Evolutionary conservation across 2,329 filamentous ascomycete genomes (phyloP).

Genomic region (Malbranchea cinnamomea): DNA sequence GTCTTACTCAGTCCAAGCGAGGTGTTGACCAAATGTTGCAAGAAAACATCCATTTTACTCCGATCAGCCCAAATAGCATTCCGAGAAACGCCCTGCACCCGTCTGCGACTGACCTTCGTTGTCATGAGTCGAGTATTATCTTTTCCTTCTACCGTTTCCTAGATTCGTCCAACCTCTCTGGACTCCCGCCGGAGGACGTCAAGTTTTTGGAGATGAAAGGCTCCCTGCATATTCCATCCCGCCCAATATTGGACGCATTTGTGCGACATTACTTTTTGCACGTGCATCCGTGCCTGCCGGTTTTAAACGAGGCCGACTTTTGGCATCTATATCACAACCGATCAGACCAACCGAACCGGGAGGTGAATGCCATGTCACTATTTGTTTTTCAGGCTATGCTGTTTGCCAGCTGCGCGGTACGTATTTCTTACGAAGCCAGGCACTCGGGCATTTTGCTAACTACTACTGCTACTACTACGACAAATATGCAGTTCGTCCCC

Average conservation of each 20-base stretch:
- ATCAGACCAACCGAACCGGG: constrained; percentile 2
- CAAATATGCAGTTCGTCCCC: constrained; percentile 30
- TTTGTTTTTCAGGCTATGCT: constrained; percentile 20
- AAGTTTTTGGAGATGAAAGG: constrained; percentile 34
- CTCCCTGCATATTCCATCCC: constrained; percentile 31
- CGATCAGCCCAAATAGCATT: no score
- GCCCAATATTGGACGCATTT: constrained; percentile 32
- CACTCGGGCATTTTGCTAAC: constrained; percentile 8
- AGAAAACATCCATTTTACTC: no score
- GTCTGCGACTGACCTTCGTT: no score
- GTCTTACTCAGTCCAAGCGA: no score
- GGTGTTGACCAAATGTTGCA: no score
- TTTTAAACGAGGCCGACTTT: constrained; percentile 30
- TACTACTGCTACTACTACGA: no score
- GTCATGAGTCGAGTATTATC: no score
- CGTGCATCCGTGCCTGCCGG: constrained; percentile 17
- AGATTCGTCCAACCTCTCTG: constrained; percentile 9
- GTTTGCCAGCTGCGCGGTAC: constrained; percentile 20
- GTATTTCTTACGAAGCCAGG: constrained; percentile 24
- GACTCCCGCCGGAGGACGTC: constrained; percentile 28
- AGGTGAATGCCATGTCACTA: constrained; percentile 13
- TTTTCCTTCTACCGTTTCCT: constrained; percentile 16
- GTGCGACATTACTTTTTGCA: constrained; percentile 24
- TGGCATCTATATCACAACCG: constrained; percentile 19
- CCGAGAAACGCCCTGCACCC: no score